Percentiles rank a stretch among this genome's conserved stretches.
Evolutionary conservation across 2,329 filamentous ascomycete genomes (phyloP).

Genomic region (Dichotomopilus funicola): DNA sequence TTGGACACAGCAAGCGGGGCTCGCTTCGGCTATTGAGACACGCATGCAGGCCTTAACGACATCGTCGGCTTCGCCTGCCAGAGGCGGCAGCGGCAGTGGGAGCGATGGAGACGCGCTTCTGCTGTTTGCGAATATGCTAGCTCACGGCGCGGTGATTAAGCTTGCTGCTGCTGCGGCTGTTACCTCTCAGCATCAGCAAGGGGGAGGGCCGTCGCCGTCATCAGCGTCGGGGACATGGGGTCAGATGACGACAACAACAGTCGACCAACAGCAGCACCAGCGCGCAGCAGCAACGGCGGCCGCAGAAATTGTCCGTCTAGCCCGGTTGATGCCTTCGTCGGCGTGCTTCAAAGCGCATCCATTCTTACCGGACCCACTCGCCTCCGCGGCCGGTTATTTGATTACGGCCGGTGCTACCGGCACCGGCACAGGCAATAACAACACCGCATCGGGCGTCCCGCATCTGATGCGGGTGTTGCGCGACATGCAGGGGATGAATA

Average conservation of each 20-base stretch:
- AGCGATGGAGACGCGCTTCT: neutral
- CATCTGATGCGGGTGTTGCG: neutral
- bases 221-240: neutral
- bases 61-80: too few species aligned
- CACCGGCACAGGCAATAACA: neutral
- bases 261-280: too few species aligned
- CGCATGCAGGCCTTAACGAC: neutral
- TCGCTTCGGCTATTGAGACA: neutral
- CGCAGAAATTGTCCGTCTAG: neutral
- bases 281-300: neutral
- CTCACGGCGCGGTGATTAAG: neutral
- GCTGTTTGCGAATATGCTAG: neutral
- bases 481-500: neutral
- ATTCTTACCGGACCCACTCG: neutral
- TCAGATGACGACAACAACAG: too few species aligned
- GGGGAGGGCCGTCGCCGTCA: neutral
- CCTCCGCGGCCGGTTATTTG: neutral
- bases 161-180: too few species aligned
- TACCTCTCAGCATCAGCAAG: too few species aligned
- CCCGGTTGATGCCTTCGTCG: neutral
- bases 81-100: too few species aligned
- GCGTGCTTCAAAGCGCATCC: neutral
- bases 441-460: neutral
- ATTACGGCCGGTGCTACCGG: neutral
- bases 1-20: neutral